These are phyloP conservation scores for Ceratocystis ficicola DNA, from an alignment of 2,329 filamentous ascomycete genomes.

Conservation along the genomic window DNA sequence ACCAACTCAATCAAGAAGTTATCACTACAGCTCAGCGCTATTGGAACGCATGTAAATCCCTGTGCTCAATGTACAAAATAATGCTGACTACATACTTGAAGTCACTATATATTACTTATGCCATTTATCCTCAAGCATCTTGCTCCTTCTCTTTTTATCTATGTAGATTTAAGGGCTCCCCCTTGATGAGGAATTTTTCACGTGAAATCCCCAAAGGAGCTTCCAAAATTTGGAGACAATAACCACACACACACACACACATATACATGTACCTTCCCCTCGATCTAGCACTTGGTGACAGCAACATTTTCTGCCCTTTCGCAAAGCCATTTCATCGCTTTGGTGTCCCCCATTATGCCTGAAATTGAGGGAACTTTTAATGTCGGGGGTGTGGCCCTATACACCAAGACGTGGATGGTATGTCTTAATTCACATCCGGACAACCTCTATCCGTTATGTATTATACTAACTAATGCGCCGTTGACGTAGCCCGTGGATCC, in stretches of 20 bases:
- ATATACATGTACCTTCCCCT: neutral
- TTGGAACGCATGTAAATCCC: too few species aligned
- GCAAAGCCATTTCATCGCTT: neutral
- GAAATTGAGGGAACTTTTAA: conserved; percentile 41
- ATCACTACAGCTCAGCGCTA: too few species aligned
- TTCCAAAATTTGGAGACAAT: neutral
- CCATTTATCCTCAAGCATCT: neutral
- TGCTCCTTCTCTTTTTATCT: neutral
- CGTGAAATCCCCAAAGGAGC: neutral
- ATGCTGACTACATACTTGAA: too few species aligned
- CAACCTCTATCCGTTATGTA: neutral
- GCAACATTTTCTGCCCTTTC: neutral
- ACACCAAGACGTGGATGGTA: conserved; percentile 49
- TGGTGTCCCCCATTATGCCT: conserved; percentile 13
- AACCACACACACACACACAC: neutral
- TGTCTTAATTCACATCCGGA: conserved; percentile 26
- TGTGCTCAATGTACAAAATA: too few species aligned
- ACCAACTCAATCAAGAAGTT: neutral
- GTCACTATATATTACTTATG: too few species aligned
- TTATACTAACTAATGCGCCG: conserved; percentile 12
- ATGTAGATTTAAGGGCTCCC: neutral
- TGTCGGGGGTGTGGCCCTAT: conserved; percentile 36
- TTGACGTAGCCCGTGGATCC: conserved; percentile 40
- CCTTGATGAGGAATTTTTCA: neutral
- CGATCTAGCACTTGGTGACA: neutral